Base-by-base conservation (phyloP, 768 basidiomycete genomes). In the Termitomyces sp. region DNA sequence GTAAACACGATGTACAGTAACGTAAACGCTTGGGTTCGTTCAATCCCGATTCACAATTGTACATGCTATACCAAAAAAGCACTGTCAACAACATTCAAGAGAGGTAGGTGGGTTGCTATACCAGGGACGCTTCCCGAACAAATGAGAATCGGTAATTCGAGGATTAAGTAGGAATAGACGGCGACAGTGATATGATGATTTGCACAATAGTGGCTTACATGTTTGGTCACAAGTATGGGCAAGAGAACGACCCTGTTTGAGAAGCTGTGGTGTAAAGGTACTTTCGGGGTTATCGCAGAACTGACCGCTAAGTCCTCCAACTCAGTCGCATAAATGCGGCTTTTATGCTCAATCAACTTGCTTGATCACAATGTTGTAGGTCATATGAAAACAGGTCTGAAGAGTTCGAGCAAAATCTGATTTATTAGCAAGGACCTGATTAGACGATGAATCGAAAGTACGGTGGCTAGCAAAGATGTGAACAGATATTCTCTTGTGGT, bases 271-370 rank as follows among this genome's bases (percentile, higher is more conserved):
- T 45, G 17, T 7, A 45, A 45, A 40, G 34, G 17, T 45, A 43
- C 29, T 36, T 50, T 36, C 9, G 43, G 43, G 40, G 40, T 61
- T 53, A 31, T 25, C 47, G 47, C 47, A 48, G 46, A 57, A 31
- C 56, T 50, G 34, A 47, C 40, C 56, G 63, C 49, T 59, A 64
- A 61, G 50, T 57, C 60, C 63, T 60, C 31, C 29, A 42, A 54
- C 34, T 38, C 10, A 31, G 34, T 29, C 34, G 17, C n/a, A 20
- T 36, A 34, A 36, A 36, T 36, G 34, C 32, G 15, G 34, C 17
- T 36, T 50, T 50, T n/a, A 34, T 32, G 31, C 32, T 50, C 31
- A 3, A 25, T 7, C 5, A n/a, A 34, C 50, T 51, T 36, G 9
- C 11, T 7, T 48, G 36, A 1, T 38, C 7, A 17, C 49, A 50